A percentile compares a stretch with the other conserved stretches of the same genome.
Conservation (phyloP, 2,329 filamentous ascomycete genomes). For the Sarocladium oryzae region DNA sequence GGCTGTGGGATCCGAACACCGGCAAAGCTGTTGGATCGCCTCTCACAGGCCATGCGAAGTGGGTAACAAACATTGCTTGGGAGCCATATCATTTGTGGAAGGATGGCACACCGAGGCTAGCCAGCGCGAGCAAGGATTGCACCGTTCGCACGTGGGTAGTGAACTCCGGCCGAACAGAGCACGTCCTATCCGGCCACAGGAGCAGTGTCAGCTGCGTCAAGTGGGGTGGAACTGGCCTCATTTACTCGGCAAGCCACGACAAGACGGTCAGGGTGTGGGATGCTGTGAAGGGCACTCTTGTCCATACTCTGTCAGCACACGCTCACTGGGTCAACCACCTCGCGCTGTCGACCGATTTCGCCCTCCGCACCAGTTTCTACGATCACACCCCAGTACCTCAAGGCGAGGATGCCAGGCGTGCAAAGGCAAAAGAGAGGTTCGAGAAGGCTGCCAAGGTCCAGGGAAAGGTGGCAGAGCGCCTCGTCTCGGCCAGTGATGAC, state of each 20-base stretch:
- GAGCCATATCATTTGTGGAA: constrained; percentile 84
- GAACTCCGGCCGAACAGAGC: constrained; percentile 70
- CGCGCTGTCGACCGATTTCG: constrained; percentile 87
- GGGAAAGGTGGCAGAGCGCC: constrained; percentile 70
- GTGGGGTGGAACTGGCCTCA: constrained; percentile 84
- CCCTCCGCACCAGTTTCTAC: constrained; percentile 75
- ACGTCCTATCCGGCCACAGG: constrained; percentile 83
- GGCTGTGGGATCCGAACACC: constrained; percentile 80
- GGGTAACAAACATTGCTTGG: constrained; percentile 84
- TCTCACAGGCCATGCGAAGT: constrained; percentile 82
- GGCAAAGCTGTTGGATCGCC: constrained; percentile 64
- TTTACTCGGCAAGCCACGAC: constrained; percentile 84
- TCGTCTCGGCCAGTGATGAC: constrained; percentile 90
- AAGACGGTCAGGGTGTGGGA: constrained; percentile 93
- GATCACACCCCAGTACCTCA: constrained; percentile 70
- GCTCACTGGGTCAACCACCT: constrained; percentile 96
- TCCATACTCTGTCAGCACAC: constrained; percentile 74
- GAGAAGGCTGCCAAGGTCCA: constrained; percentile 75
- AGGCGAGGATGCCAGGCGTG: constrained; percentile 62
- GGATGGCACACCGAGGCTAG: constrained; percentile 68
- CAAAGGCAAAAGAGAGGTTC: constrained; percentile 75
- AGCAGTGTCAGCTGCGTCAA: constrained; percentile 82
- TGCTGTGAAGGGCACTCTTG: constrained; percentile 66
- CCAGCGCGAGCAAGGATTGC: constrained; percentile 82
- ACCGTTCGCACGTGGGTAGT: constrained; percentile 85